Base-by-base conservation (phyloP, 2,329 filamentous ascomycete genomes). In the Metarhizium album region DNA sequence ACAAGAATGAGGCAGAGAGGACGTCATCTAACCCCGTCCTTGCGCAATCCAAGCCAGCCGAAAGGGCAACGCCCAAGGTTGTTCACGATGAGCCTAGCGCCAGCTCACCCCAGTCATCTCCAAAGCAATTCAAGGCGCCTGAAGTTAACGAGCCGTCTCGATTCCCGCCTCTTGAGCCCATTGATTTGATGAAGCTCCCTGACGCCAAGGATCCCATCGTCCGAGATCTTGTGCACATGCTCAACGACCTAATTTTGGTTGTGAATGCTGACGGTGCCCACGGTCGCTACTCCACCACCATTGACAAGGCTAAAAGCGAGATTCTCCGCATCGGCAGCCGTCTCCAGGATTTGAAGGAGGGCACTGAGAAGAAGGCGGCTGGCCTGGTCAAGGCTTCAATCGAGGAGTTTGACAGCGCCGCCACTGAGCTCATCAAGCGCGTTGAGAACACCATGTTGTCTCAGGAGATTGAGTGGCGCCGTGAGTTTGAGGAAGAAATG, bases 191-290 rank as follows among this genome's bases (percentile, higher is more conserved):
- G 52, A 78, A 78, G 47, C 79, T 94, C 23, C 76, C 80, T 49
- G 80, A 89, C 60, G 88, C 86, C 49, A 81, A 83, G 53, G 91
- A 97, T 65, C 87, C 88, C 27, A 79, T 95, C 35, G 87, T 97
- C 22, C 90, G 96, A 69, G 89, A 97, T 62, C 76, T 98, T 5
- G 89, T 95, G 53, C 91, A 88, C 72, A 91, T 95, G 71, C 78
- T 98, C 60, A 98, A 98, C 71, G 89, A 95, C 67, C 85, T 98
- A 60, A 95, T 98, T 64, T 83, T 87, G 8, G 88, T 94, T 45
- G 84, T 96, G 65, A 95, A 96, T 67, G 86, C 87, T 52, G 91
- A 95, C 65, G 81, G 84, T 54, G 81, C 87, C 52, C 80, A 84
- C 55, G 78, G 78, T 58, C 89, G 86, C 67, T 95, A 93, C 70